Evolutionary conservation across 2,329 filamentous ascomycete species (phyloP).

Genomic region (Pseudogymnoascus sp.): DNA sequence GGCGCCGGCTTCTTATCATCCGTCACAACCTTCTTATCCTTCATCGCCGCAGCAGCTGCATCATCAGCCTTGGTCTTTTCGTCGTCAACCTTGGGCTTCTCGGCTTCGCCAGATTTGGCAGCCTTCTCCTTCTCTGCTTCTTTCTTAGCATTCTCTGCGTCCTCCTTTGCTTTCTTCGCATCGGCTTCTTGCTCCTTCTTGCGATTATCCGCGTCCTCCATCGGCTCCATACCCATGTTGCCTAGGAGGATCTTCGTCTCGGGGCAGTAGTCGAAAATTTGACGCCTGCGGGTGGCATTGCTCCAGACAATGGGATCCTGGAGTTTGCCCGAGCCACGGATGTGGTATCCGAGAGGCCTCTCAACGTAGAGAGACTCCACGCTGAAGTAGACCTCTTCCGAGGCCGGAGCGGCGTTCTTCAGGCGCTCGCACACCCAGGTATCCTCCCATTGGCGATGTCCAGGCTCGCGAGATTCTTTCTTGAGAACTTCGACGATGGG

Average conservation of each 20-base stretch:
- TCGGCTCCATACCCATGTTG: slow-evolving; percentile 27
- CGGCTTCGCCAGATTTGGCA: background rate
- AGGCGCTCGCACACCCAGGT: slow-evolving; percentile 14
- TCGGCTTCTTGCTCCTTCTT: background rate
- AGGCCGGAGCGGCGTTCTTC: slow-evolving; percentile 8
- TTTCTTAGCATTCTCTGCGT: background rate
- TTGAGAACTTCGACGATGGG: slow-evolving; percentile 45
- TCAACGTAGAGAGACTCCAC: slow-evolving; percentile 38
- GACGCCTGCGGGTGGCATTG: slow-evolving; percentile 37
- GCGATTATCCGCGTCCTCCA: slow-evolving; percentile 27
- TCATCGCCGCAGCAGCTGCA: background rate
- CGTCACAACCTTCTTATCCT: background rate
- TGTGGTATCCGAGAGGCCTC: slow-evolving; percentile 53
- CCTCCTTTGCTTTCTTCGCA: background rate
- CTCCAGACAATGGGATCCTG: slow-evolving; percentile 44
- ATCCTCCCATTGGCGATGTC: slow-evolving; percentile 43
- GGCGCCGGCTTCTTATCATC: background rate
- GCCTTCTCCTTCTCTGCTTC: background rate
- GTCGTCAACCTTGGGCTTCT: background rate
- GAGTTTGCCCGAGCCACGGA: slow-evolving; percentile 40
- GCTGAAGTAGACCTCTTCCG: background rate
- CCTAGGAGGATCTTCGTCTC: slow-evolving; percentile 50
- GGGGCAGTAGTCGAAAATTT: slow-evolving; percentile 51
- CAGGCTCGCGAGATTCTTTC: slow-evolving; percentile 38
- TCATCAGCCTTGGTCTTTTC: background rate